Evolutionary conservation across 495 filamentous ascomycete species (phyloP).

Genomic region (Aspergillus wentii): DNA sequence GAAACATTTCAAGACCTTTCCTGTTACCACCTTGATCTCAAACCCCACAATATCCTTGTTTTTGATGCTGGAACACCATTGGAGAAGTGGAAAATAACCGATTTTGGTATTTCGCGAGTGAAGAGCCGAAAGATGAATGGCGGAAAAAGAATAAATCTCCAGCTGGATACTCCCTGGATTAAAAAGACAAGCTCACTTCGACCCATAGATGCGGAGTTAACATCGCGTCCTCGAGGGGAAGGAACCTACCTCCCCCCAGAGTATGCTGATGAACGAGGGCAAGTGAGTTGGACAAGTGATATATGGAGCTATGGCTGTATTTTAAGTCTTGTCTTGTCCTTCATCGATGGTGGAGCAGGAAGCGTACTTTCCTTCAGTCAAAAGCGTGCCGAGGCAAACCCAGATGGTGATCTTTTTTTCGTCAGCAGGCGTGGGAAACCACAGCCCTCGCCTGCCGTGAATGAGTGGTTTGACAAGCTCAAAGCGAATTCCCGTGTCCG

Average conservation of each 20-base stretch:
- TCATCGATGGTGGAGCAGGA: conserved; percentile 5
- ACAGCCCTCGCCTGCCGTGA: conserved; percentile 7
- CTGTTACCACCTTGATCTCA: conserved; percentile 36
- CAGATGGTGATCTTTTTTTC: conserved; percentile 11
- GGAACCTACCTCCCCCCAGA: conserved; percentile 22
- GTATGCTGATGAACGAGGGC: conserved; percentile 3
- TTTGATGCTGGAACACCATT: conserved; percentile 5
- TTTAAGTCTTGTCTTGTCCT: conserved; percentile 14
- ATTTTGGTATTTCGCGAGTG: conserved; percentile 24
- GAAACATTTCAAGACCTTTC: conserved; percentile 3
- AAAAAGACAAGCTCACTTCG: too few relatives aligned
- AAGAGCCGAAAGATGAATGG: conserved; percentile 1
- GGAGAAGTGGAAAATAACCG: conserved; percentile 25
- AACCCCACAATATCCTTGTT: conserved; percentile 40
- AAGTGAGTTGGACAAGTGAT: conserved; percentile 13
- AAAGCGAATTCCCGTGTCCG: not conserved
- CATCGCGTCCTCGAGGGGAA: conserved; percentile 3
- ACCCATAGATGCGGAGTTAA: conserved; percentile 8
- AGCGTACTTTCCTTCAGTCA: conserved; percentile 3
- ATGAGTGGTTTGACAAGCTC: conserved; percentile 9
- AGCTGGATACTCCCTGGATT: not conserved
- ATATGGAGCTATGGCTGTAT: conserved; percentile 24
- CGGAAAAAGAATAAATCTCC: not conserved
- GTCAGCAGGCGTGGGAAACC: conserved; percentile 1
- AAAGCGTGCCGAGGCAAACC: conserved; percentile 1